A percentile compares a stretch with the other conserved stretches of the same genome.
Evolutionary conservation across 257 asterid genomes (phyloP).

Genomic region (Verbascum thapsus): DNA sequence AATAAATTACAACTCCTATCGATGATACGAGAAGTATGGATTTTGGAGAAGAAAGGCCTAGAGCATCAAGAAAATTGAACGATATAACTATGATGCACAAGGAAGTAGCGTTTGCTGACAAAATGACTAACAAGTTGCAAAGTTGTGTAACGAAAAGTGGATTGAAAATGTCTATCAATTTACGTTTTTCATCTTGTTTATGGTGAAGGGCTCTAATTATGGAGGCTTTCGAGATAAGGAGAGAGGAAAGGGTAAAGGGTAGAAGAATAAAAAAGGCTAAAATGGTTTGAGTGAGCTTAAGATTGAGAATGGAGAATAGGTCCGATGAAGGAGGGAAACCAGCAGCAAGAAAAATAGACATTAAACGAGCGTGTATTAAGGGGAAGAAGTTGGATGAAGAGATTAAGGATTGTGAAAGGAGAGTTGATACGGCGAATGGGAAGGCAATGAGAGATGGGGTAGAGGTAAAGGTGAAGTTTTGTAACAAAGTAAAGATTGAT

Average conservation of each 20-base stretch:
- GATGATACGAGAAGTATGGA: conserved; percentile 49
- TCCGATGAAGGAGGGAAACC: conserved; percentile 71
- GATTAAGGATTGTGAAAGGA: conserved; percentile 52
- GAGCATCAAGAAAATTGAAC: conserved; percentile 39
- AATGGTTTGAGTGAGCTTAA: conserved; percentile 74
- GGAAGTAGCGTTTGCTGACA: conserved; percentile 72
- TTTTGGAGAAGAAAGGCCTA: conserved; percentile 44
- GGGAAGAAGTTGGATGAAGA: conserved; percentile 47
- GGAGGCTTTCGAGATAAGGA: conserved; percentile 65
- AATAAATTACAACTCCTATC: conserved; percentile 53
- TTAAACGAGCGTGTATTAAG: conserved; percentile 48
- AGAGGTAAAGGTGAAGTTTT: conserved; percentile 61
- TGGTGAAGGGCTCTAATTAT: conserved; percentile 38
- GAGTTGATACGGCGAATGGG: conserved; percentile 69
- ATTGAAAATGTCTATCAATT: conserved; percentile 22
- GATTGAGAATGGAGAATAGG: conserved; percentile 54
- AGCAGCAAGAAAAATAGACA: conserved; percentile 56
- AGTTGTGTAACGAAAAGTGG: conserved; percentile 50
- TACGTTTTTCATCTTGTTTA: background rate
- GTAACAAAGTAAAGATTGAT: conserved; percentile 69
- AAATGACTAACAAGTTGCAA: conserved; percentile 53
- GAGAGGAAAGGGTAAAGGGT: conserved; percentile 72
- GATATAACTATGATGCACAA: conserved; percentile 46
- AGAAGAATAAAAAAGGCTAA: conserved; percentile 45
- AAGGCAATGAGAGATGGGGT: conserved; percentile 56